Evolutionary conservation across 2,329 filamentous ascomycete genomes (phyloP).

Genomic region (Akanthomyces muscarius): DNA sequence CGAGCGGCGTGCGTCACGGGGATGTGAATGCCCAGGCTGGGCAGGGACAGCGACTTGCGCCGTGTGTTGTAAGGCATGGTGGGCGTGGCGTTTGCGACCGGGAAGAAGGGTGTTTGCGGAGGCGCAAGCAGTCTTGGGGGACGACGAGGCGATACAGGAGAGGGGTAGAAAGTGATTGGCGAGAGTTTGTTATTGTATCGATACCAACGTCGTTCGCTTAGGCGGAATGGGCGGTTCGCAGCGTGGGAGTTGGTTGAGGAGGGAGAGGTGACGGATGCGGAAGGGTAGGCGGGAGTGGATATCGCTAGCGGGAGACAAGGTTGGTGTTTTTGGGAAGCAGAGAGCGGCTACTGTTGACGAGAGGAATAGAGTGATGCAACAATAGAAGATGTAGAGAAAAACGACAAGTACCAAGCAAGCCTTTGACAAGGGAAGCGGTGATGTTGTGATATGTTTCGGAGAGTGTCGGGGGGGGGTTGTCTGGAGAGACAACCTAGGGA

Average conservation of each 20-base stretch:
- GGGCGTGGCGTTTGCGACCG: constrained; percentile 13
- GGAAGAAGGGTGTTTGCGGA: neutral
- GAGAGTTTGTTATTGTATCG: constrained; percentile 14
- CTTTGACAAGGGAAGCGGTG: constrained; percentile 1
- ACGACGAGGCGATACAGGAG: neutral
- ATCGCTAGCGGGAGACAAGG: neutral
- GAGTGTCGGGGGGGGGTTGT: constrained; percentile 5
- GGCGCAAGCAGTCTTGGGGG: neutral
- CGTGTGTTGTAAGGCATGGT: constrained; percentile 93
- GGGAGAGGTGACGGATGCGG: constrained; percentile 10
- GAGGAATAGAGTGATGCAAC: neutral
- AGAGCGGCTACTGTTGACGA: neutral
- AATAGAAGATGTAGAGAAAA: neutral
- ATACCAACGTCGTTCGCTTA: constrained; percentile 15
- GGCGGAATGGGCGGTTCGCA: neutral
- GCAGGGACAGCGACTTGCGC: constrained; percentile 89
- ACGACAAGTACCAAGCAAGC: neutral
- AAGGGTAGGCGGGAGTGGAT: constrained; percentile 10
- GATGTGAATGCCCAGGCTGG: constrained; percentile 87
- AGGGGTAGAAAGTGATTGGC: neutral
- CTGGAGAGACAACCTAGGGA: constrained; percentile 7
- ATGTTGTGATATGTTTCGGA: constrained; percentile 15
- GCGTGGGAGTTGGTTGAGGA: neutral
- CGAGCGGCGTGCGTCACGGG: constrained; percentile 62
- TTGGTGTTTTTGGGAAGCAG: neutral